phyloP scores from a whole-genome alignment of 768 basidiomycete species.

The Rhizopogon vinicolor region DNA sequence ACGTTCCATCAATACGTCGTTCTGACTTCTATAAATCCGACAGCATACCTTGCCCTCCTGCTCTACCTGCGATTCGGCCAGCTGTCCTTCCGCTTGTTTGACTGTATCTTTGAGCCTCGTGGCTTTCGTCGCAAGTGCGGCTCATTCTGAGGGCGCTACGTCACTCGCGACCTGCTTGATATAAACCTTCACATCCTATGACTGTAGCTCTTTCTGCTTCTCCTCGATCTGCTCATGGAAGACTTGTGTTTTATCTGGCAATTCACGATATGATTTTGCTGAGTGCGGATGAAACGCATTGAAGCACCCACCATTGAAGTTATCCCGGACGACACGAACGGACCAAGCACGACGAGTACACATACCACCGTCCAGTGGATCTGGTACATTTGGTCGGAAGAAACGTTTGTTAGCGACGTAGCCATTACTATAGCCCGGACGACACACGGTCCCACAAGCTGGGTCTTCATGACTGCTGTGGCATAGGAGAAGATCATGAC shows the following conservation, averaged over 20 bases:
- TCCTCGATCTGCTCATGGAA: conserved; percentile 91
- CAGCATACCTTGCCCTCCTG: conserved; percentile 55
- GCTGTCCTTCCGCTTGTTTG: conserved; percentile 42
- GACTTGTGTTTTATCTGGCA: conserved; percentile 85
- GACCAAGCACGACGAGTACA: too few species aligned
- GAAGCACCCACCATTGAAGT: conserved; percentile 68
- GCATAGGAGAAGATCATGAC: too few species aligned
- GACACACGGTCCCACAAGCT: too few species aligned
- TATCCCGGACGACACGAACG: conserved; percentile 51
- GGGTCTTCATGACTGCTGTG: too few species aligned
- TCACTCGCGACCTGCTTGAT: conserved; percentile 78
- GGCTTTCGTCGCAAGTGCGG: conserved; percentile 73
- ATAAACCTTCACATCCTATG: conserved; percentile 90
- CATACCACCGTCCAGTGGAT: too few species aligned
- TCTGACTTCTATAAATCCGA: background rate
- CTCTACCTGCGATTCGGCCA: conserved; percentile 40
- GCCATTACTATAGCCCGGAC: too few species aligned
- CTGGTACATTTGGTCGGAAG: too few species aligned
- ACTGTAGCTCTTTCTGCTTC: conserved; percentile 91
- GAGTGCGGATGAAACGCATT: background rate
- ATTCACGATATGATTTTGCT: background rate
- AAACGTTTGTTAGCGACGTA: too few species aligned
- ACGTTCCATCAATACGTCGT: too few species aligned
- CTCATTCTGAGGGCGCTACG: conserved; percentile 74
- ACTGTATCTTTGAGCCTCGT: conserved; percentile 46